Evolutionary conservation across 352 stramenopile species (phyloP).

Genomic region (Phytophthora ohioensis): DNA sequence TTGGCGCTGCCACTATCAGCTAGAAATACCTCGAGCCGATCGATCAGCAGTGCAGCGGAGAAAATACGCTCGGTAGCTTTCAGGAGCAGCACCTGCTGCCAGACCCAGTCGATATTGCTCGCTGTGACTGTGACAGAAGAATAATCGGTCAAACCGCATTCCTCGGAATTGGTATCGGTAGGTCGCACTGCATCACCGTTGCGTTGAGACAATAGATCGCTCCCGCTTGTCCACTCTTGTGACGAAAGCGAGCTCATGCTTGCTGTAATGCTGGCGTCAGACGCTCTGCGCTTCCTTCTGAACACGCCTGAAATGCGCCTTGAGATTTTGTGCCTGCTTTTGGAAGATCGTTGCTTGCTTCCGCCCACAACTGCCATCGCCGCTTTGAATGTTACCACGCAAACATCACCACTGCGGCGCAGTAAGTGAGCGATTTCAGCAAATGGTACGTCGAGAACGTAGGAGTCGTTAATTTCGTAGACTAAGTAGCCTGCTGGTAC

Average conservation of each 20-base stretch:
- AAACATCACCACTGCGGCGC: constrained; percentile 51
- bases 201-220: constrained; percentile 14
- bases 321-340: constrained; percentile 41
- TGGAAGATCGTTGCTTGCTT: constrained; percentile 21
- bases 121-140: constrained; percentile 51
- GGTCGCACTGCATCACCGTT: constrained; percentile 2
- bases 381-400: constrained; percentile 69
- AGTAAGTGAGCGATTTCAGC: constrained; percentile 71
- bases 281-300: constrained; percentile 32
- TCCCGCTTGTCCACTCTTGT: constrained; percentile 27
- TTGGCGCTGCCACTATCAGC: constrained; percentile 29
- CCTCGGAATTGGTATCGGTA: neutral
- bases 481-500: constrained; percentile 70
- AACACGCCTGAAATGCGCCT: constrained; percentile 65
- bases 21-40: constrained; percentile 74
- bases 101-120: constrained; percentile 74
- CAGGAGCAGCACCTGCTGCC: constrained; percentile 75
- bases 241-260: constrained; percentile 36
- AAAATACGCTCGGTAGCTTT: constrained; percentile 80
- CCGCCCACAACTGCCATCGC: constrained; percentile 50
- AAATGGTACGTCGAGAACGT: constrained; percentile 63
- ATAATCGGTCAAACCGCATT: constrained; percentile 63
- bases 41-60: constrained; percentile 67
- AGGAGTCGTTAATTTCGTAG: constrained; percentile 71
- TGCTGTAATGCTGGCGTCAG: constrained; percentile 32